Evolutionary conservation across 352 stramenopile species (phyloP).

Genomic region (Phytopythium litorale): DNA sequence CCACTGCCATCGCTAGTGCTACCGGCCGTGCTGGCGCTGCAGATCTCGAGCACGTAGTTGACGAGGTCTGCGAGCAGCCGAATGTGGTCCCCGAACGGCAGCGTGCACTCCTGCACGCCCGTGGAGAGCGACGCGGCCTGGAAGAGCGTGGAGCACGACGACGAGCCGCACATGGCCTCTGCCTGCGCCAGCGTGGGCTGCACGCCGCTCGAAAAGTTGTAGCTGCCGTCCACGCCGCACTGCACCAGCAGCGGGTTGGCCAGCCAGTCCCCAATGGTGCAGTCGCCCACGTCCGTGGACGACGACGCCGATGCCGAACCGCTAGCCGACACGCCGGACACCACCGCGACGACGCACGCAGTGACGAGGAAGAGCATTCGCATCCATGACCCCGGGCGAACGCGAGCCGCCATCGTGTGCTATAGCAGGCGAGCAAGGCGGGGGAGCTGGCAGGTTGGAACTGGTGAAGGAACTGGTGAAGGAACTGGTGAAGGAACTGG

Average conservation of each 20-base stretch:
- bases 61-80: background rate
- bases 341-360: too few species aligned
- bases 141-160: background rate
- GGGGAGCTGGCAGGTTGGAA: too few species aligned
- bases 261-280: background rate
- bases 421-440: too few species aligned
- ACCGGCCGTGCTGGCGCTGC: background rate
- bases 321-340: too few species aligned
- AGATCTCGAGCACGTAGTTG: background rate
- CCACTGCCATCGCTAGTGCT: background rate
- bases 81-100: slow-evolving; percentile 1
- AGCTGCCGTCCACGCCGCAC: slow-evolving; percentile 1
- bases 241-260: background rate
- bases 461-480: too few species aligned
- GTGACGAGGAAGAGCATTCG: too few species aligned
- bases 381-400: too few species aligned
- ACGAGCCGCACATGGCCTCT: background rate
- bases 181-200: background rate
- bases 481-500: too few species aligned
- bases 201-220: slow-evolving; percentile 7
- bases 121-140: too few species aligned
- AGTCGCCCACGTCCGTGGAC: background rate
- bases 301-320: background rate
- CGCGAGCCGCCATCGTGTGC: too few species aligned
- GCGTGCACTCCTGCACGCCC: background rate